Evolutionary conservation across 257 asterid genomes (phyloP), one percentile per base, ranked within the genome.

Genomic region (Solanum pimpinellifolium): DNA sequence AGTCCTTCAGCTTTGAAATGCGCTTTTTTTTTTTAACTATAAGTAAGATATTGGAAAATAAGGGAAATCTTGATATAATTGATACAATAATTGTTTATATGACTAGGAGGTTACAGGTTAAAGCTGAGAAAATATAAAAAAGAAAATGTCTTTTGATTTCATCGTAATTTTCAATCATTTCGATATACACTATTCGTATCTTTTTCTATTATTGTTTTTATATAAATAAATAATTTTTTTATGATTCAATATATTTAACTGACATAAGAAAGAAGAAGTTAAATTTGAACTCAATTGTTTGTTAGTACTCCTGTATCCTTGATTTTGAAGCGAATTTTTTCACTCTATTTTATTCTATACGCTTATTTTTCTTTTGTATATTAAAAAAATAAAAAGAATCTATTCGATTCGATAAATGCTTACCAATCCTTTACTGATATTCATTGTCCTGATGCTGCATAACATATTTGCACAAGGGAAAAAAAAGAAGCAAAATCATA

Each of bases 11-110:
- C 13, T 41, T n/a, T 76, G 7, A 25, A 39, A 77, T 42, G 39
- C 39, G 25, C 33, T 7, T 25, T n/a, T 6, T 49, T 49, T 25
- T 25, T 49, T 15, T 1, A 0, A 75, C 59, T 75, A 21, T 23
- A 42, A 42, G 20, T 31, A 42, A 76, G n/a, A 42, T n/a, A n/a
- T 31, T 23, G 2, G 23, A 2, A 75, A 76, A n/a, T 74, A 18
- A 62, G 15, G 7, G 0, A 52, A 62, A 11, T 5, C 0, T n/a
- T 62, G 1, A 31, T 1, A 2, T 59, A 59, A 9, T 0, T 9
- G 27, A 12, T 62, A 65, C 4, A 2, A 5, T n/a, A n/a, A 8
- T 1, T 2, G 4, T 5, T 11, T 9, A n/a, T 5, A 18, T 11
- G 3, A 65, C 0, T 25, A 25, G 16, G 2, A 25, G 2, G 2